phyloP scores from a whole-genome alignment of 257 asterid genomes.

The Fraxinus cuspidata region DNA sequence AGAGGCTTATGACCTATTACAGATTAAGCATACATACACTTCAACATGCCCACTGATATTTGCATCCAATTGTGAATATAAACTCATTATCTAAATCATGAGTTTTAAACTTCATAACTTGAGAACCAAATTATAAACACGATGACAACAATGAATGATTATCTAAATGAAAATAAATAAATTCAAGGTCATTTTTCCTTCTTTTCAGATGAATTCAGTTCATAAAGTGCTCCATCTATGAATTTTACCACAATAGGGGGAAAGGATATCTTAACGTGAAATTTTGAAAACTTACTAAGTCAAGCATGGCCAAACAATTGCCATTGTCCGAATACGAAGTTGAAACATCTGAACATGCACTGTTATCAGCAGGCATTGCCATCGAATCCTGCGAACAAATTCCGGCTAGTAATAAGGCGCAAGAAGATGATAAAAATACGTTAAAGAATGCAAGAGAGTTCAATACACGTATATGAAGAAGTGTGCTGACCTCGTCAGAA shows the following conservation, averaged over 20 bases:
- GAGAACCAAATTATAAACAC: background rate
- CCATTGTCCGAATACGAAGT: conserved; percentile 34
- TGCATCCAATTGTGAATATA: background rate
- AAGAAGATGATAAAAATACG: background rate
- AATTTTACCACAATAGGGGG: background rate
- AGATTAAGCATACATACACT: background rate
- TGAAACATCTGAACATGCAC: conserved; percentile 23
- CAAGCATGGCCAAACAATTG: conserved; percentile 49
- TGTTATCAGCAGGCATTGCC: conserved; percentile 29
- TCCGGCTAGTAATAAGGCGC: background rate
- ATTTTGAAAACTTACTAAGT: conserved; percentile 47
- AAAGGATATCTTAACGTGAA: background rate
- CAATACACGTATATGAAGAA: background rate
- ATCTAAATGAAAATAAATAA: background rate
- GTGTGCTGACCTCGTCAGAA: conserved; percentile 44
- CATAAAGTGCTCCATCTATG: background rate
- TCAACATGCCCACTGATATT: background rate
- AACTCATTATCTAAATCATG: background rate
- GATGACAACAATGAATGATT: background rate
- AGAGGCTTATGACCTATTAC: background rate
- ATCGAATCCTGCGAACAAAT: conserved; percentile 44
- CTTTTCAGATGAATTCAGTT: background rate
- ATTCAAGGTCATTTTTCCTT: background rate
- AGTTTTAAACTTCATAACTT: background rate
- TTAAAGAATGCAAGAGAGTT: background rate